These are phyloP conservation scores for Leishmania guyanensis DNA, from an alignment of 208 protist genomes.

Conservation along the genomic window DNA sequence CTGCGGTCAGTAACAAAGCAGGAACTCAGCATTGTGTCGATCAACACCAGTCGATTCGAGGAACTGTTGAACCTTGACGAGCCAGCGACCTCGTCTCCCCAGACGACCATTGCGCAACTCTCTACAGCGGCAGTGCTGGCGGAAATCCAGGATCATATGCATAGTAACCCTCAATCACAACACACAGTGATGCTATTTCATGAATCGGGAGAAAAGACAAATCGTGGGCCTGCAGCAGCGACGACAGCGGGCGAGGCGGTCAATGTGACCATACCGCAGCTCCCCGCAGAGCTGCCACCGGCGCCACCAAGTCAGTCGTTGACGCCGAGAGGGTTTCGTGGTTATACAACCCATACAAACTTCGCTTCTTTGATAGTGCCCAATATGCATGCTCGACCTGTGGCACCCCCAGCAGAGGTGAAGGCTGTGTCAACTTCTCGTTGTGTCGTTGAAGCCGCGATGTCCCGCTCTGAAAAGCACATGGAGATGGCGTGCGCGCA, in stretches of 20 bases:
- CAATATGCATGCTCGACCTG: conserved; percentile 3
- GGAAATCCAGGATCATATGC: not conserved
- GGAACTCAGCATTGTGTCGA: conserved; percentile 40
- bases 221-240: not conserved
- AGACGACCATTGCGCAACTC: not conserved
- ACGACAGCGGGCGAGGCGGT: not conserved
- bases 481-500: not conserved
- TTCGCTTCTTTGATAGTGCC: conserved; percentile 3
- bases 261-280: not conserved
- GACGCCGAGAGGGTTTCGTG: not conserved
- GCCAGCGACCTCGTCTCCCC: not conserved
- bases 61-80: conserved; percentile 18
- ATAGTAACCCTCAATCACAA: not conserved
- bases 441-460: not conserved
- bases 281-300: not conserved
- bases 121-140: not conserved
- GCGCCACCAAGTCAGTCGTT: conserved; percentile 3
- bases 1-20: conserved; percentile 10
- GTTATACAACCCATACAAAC: conserved; percentile 18
- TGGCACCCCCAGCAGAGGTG: not conserved
- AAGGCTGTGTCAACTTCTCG: not conserved
- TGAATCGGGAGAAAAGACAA: not conserved
- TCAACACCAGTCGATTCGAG: conserved; percentile 47
- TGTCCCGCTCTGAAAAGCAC: not conserved
- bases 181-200: conserved; percentile 18